Conservation (phyloP, 2,329 filamentous ascomycete species). For the Colletotrichum chrysophilum region DNA sequence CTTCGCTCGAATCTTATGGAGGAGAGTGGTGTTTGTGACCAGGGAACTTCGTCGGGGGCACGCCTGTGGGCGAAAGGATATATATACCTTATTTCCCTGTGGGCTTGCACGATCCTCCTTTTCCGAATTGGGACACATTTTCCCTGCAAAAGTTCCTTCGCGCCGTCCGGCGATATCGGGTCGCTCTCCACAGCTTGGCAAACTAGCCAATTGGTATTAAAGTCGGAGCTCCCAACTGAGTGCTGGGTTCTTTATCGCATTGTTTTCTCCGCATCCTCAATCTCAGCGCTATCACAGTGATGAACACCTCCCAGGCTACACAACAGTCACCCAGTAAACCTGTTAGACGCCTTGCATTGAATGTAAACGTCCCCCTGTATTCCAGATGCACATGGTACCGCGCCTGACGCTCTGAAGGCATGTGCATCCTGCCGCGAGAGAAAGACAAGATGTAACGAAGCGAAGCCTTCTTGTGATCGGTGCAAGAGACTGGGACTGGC, state of each 20-base stretch:
- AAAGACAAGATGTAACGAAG: conserved; percentile 4
- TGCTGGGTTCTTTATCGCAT: not conserved
- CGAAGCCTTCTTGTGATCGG: not conserved
- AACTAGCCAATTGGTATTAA: not conserved
- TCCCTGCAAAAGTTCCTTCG: not conserved
- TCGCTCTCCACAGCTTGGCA: not conserved
- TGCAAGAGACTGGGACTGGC: not conserved
- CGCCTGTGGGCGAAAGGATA: not conserved
- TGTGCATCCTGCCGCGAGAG: not conserved
- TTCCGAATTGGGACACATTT: not conserved
- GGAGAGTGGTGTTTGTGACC: not conserved
- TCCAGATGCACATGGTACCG: not conserved
- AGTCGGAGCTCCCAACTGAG: not conserved
- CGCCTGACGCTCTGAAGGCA: not conserved
- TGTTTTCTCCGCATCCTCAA: not conserved
- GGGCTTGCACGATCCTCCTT: not conserved
- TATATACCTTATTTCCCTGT: not conserved
- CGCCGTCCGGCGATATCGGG: not conserved
- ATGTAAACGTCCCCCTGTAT: not conserved
- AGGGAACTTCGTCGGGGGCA: not conserved
- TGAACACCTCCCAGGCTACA: not conserved
- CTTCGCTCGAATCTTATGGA: not conserved
- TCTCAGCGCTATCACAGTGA: not conserved
- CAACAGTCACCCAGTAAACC: not conserved
- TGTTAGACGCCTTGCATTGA: not conserved